Percentiles rank a stretch among this genome's conserved stretches.
These are phyloP conservation scores for Penicillium sp. DNA, from an alignment of 2,329 filamentous ascomycete genomes.

Conservation along the genomic window DNA sequence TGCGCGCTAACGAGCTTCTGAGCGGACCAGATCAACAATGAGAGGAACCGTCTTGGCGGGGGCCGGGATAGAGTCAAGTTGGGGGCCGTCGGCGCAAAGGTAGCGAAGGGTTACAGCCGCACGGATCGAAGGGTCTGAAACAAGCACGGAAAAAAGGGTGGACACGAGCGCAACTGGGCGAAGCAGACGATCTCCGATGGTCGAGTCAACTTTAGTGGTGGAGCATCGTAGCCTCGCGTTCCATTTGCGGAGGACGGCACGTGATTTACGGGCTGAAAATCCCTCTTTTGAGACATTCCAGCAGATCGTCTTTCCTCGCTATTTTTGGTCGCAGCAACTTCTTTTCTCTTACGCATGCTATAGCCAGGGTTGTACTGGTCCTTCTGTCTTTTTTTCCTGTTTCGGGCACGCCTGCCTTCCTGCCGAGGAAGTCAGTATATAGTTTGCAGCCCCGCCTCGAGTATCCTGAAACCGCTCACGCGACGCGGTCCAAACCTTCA, in stretches of 20 bases:
- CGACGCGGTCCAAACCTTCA: slow-evolving; percentile 19
- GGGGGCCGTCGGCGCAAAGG: neutral
- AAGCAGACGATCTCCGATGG: neutral
- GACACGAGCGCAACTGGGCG: neutral
- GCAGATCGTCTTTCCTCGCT: slow-evolving; percentile 1
- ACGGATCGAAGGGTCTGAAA: neutral
- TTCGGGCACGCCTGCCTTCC: neutral
- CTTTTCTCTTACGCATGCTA: slow-evolving; percentile 3
- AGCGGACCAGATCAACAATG: neutral
- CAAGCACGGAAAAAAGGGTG: neutral
- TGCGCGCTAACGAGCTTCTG: slow-evolving; percentile 8
- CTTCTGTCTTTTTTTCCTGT: neutral
- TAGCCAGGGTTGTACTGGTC: neutral
- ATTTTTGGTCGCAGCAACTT: slow-evolving; percentile 9
- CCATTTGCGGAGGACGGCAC: slow-evolving; percentile 26
- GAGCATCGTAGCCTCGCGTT: slow-evolving; percentile 21
- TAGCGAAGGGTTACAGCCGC: neutral
- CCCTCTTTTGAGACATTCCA: slow-evolving; percentile 19
- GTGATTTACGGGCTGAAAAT: slow-evolving; percentile 25
- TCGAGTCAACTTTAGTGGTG: slow-evolving; percentile 5
- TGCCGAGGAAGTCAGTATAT: slow-evolving; percentile 11
- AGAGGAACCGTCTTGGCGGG: neutral
- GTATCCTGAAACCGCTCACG: slow-evolving; percentile 14
- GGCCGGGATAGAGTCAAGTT: neutral
- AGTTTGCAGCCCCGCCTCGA: slow-evolving; percentile 1